Evolutionary conservation across 192 early-diverging fungal species (phyloP), one percentile per base, ranked within the genome.

Genomic region (Coemansia sp.): DNA sequence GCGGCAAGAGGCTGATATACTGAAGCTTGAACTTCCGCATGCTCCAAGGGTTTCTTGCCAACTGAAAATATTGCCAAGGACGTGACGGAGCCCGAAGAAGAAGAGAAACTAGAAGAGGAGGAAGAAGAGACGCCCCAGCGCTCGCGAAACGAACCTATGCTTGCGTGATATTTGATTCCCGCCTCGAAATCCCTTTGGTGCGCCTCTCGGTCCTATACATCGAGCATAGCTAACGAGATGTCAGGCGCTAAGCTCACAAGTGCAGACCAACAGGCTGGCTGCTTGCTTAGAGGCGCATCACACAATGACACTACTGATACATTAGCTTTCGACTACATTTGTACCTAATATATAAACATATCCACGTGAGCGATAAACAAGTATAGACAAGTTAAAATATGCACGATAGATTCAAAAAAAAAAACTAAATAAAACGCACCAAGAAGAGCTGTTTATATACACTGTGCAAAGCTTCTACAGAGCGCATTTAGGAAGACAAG

Each of bases 1-100:
- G 64, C 77, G 69, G 27, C 72, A 78, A 53, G 77, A 79, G 41
- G 57, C 66, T 3, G 77, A 75, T 37, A 69, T 63, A 29, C 25
- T 74, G 48, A 44, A 38, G 27, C 70, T 84, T 5, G 41, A 41
- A 9, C 37, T 84, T 39, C 82, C 76, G 21, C 71, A 63, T 15
- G 82, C 66, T 76, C 82, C 6, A 25, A 41, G n/a, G 61, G 69
- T 32, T 58, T 37, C 15, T 3, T 77, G 27, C 77, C 72, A 8
- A 71, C 62, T 15, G 66, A 51, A 8, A 55, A 37, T 14, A 11
- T 19, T 25, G 67, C 10, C 4, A 44, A 62, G 48, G 63, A 27
- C 3, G 31, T 34, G 15, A 29, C 9, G 15, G 55, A 39, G 9
- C 27, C 48, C 62, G 21, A 19, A 4, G 63, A 64, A 9, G 45